Conservation (phyloP, 1,284 basidiomycete genomes). For the Malassezia nana region DNA sequence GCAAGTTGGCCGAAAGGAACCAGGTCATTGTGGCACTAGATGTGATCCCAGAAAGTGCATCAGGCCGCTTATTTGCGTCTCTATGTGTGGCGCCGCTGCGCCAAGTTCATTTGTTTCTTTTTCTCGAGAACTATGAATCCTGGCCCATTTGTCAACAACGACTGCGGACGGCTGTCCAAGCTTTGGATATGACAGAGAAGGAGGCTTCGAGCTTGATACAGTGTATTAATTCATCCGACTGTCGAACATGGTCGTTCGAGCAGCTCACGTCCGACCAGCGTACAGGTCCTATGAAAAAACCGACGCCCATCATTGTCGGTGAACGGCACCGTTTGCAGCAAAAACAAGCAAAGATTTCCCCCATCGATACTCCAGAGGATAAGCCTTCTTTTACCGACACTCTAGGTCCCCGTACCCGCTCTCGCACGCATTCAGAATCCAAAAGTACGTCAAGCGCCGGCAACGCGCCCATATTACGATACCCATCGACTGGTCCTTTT, state of each 20-base stretch:
- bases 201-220: neutral
- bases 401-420: neutral
- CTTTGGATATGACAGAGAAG: neutral
- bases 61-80: neutral
- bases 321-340: neutral
- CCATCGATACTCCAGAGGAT: neutral
- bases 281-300: neutral
- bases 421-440: neutral
- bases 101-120: neutral
- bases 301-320: neutral
- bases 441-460: neutral
- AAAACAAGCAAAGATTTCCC: neutral
- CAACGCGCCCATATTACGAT: slow-evolving; percentile 22
- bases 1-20: slow-evolving; percentile 1
- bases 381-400: neutral
- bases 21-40: slow-evolving; percentile 5
- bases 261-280: neutral
- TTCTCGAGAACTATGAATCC: neutral
- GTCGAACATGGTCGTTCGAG: neutral
- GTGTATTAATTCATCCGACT: neutral
- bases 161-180: neutral
- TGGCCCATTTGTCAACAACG: neutral
- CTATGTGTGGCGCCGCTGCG: neutral
- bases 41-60: neutral
- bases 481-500: slow-evolving; percentile 27